Evolutionary conservation across 768 basidiomycete genomes (phyloP).

Genomic region (Xerocomus brunneocitrinus): DNA sequence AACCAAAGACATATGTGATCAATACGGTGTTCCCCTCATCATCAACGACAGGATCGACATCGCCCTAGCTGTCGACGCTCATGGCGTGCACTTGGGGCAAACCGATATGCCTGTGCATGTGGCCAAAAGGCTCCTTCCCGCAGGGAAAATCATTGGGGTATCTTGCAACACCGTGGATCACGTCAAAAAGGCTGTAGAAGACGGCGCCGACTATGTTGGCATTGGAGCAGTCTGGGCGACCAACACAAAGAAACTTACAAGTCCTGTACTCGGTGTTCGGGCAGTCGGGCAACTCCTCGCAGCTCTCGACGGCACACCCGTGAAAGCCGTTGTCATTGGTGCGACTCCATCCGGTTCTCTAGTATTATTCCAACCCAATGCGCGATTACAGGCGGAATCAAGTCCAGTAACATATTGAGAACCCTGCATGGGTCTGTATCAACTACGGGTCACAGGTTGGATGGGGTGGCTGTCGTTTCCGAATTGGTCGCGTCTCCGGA

Average conservation of each 20-base stretch:
- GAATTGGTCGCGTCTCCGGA: conserved; percentile 69
- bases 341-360: conserved; percentile 13
- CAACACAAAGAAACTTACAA: conserved; percentile 68
- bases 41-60: conserved; percentile 90
- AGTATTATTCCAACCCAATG: background rate
- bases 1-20: conserved; percentile 68
- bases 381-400: conserved; percentile 69
- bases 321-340: conserved; percentile 88
- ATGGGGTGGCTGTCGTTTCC: conserved; percentile 87
- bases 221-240: conserved; percentile 85
- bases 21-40: conserved; percentile 75
- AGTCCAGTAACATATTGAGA: conserved; percentile 68
- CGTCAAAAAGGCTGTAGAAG: conserved; percentile 53
- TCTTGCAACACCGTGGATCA: conserved; percentile 70
- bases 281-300: conserved; percentile 66
- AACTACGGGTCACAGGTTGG: conserved; percentile 50
- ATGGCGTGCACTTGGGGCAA: conserved; percentile 89
- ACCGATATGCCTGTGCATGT: conserved; percentile 70
- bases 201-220: conserved; percentile 80
- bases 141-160: conserved; percentile 71
- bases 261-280: conserved; percentile 63
- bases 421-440: conserved; percentile 71
- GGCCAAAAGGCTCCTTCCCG: conserved; percentile 66
- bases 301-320: conserved; percentile 53
- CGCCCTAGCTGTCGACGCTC: conserved; percentile 68